Evolutionary conservation across 148 eudicot species (phyloP), one percentile per base, ranked within the genome.

Genomic region (Chenopodium suecicum): DNA sequence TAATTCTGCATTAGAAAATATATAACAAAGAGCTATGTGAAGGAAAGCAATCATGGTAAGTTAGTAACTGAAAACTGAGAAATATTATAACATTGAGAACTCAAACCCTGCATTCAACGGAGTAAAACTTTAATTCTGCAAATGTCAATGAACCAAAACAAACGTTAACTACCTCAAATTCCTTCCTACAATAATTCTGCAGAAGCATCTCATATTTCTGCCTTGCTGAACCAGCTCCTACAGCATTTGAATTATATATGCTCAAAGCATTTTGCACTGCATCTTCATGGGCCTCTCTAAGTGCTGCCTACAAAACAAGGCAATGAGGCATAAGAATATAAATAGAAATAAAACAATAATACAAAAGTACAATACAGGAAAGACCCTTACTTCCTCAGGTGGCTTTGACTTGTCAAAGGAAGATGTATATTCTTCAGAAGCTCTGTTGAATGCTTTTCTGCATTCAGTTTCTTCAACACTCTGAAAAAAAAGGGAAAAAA

Each of bases 401-500:
- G 92, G 92, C 82, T 85, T 94, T 74, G 97, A 88, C 76, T 90
- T 94, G 86, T 94, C 94, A 84, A 96, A 92, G 56, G 93, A 75
- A 78, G 93, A 91, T 86, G 85, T 83, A 86, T 94, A 96, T 60
- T 80, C 90, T 86, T 92, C 98, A 79, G 92, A 79, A 83, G 95
- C 97, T 75, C 86, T 74, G 78, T 96, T 97, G 85, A 86, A 96
- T 58, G 94, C 98, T 86, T 91, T 91, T 72, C 93, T 91, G 84
- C 98, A 94, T 90, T 96, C 98, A 29, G 98, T 90, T 88, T 96
- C 99, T 88, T 96, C 98, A 86, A 96, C 98, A 87, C 92, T 94
- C 97, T 96, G 85, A 74, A 85, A 12, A 32, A 75, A 32, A 81
- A 16, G 0, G 32, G 19, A 37, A 37, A 5, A 37, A 37, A 4